Evolutionary conservation across 2,329 filamentous ascomycete species (phyloP).

Genomic region (Cladosporium sp.): DNA sequence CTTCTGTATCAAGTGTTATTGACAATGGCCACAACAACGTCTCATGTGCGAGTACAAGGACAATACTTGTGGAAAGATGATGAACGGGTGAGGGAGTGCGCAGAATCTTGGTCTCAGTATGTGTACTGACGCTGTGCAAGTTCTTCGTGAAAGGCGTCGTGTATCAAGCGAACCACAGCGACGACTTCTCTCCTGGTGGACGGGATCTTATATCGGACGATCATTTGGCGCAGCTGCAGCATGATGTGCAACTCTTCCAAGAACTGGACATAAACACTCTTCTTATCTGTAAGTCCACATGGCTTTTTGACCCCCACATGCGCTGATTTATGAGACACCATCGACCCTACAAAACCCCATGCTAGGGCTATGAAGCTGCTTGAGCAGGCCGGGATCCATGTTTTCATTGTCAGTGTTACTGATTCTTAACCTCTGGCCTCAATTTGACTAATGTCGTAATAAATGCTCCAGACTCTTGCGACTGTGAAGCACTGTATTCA

Average conservation of each 20-base stretch:
- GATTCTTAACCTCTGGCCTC: neutral
- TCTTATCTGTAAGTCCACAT: neutral
- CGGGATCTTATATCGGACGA: neutral
- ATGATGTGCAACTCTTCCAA: neutral
- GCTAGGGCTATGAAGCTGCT: slow-evolving; percentile 24
- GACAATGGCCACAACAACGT: neutral
- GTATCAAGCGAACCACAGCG: neutral
- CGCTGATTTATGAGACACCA: slow-evolving; percentile 12
- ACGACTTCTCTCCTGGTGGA: neutral
- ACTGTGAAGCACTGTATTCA: neutral
- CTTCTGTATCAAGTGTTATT: neutral
- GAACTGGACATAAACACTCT: neutral
- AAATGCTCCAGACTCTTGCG: neutral
- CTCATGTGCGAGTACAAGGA: neutral
- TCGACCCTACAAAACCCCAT: slow-evolving; percentile 21
- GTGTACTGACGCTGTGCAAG: neutral
- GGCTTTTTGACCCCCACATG: too few species aligned
- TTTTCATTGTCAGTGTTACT: slow-evolving; percentile 19
- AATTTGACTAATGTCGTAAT: neutral
- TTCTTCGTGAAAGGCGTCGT: slow-evolving; percentile 10
- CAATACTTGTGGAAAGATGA: neutral
- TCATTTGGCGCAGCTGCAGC: neutral
- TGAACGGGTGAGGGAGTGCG: neutral
- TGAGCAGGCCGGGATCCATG: slow-evolving; percentile 22
- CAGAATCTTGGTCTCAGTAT: neutral